Conservation (phyloP, 306 rosid species). For the Fragaria nilgerrensis region DNA sequence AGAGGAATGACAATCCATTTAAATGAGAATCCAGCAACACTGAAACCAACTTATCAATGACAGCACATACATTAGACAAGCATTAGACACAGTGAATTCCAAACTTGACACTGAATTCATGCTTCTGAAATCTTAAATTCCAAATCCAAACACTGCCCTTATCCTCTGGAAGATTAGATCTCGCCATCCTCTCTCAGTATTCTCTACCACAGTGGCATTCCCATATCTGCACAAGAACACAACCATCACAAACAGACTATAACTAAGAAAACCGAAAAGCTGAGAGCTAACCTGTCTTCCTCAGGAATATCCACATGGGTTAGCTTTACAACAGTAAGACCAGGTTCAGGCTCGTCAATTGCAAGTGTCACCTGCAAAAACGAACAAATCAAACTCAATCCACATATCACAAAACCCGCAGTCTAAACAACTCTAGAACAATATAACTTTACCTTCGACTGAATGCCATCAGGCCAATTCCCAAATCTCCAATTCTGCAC, state of each 20-base stretch:
- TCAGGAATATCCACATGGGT: slow-evolving; percentile 83
- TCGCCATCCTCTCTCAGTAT: slow-evolving; percentile 97
- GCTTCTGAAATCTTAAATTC: slow-evolving; percentile 53
- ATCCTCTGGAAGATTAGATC: slow-evolving; percentile 94
- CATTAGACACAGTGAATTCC: background rate
- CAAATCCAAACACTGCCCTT: slow-evolving; percentile 92
- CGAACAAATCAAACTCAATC: slow-evolving; percentile 5
- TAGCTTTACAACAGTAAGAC: slow-evolving; percentile 69
- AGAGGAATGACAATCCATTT: background rate
- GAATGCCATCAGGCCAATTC: slow-evolving; percentile 78
- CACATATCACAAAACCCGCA: background rate
- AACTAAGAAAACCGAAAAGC: background rate
- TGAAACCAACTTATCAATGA: slow-evolving; percentile 13
- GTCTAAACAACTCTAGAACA: background rate
- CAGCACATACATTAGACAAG: slow-evolving; percentile 30
- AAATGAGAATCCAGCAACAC: slow-evolving; percentile 7
- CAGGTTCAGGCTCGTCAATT: slow-evolving; percentile 83
- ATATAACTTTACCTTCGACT: slow-evolving; percentile 48
- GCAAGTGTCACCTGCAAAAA: slow-evolving; percentile 70
- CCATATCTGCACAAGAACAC: slow-evolving; percentile 63
- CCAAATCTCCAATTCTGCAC: slow-evolving; percentile 93
- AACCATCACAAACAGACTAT: background rate
- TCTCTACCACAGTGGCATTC: slow-evolving; percentile 93
- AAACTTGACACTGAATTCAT: slow-evolving; percentile 30
- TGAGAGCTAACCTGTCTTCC: slow-evolving; percentile 69